Conservation (phyloP, 1,284 basidiomycete species). For the Microbotryum lychnidis-dioicae region DNA sequence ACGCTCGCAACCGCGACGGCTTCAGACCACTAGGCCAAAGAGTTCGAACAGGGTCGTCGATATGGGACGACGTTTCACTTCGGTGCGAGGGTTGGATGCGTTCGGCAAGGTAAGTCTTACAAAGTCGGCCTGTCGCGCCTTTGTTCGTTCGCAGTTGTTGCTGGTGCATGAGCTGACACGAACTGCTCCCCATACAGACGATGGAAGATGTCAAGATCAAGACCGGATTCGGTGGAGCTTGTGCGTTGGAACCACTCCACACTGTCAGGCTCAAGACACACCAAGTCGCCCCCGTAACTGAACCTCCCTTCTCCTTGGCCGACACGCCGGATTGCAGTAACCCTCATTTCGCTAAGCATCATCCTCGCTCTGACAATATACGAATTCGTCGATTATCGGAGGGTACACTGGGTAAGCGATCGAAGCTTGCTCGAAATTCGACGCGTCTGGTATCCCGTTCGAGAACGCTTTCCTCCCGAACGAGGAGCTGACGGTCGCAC, state of each 20-base stretch:
- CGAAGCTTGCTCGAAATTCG: neutral
- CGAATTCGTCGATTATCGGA: slow-evolving; percentile 92
- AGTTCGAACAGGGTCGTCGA: neutral
- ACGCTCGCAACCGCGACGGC: no score
- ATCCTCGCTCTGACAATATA: slow-evolving; percentile 84
- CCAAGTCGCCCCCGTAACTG: neutral
- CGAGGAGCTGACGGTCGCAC: slow-evolving; percentile 21
- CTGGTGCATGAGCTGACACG: neutral
- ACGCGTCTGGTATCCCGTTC: neutral
- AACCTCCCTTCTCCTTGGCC: neutral
- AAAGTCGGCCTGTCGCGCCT: slow-evolving; percentile 14
- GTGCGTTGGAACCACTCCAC: slow-evolving; percentile 12
- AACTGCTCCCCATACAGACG: slow-evolving; percentile 52
- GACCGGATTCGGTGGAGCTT: slow-evolving; percentile 48
- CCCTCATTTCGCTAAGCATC: slow-evolving; percentile 80
- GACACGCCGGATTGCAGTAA: slow-evolving; percentile 47
- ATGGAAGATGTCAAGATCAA: slow-evolving; percentile 97
- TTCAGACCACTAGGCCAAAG: neutral
- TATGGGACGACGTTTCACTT: slow-evolving; percentile 26
- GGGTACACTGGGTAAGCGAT: slow-evolving; percentile 52
- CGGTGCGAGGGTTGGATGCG: slow-evolving; percentile 62
- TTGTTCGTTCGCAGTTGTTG: neutral
- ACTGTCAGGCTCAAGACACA: neutral
- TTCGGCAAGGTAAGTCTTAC: slow-evolving; percentile 79
- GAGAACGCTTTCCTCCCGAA: neutral